phyloP scores from a whole-genome alignment of 345 rosid species.

The Euphorbia pulcherrima region DNA sequence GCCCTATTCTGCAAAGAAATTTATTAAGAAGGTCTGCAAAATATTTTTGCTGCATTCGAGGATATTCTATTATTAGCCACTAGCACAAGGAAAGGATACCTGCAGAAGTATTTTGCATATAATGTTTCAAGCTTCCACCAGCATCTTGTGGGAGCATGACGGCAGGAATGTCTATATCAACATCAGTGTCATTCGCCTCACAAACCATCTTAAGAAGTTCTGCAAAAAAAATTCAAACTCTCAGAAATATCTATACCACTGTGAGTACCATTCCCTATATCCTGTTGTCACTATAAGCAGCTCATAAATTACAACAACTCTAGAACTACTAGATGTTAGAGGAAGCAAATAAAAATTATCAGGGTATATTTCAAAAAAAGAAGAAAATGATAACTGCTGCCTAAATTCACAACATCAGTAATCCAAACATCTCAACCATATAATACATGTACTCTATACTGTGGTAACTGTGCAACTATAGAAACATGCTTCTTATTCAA shows the following conservation, averaged over 20 bases:
- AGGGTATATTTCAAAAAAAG: background rate
- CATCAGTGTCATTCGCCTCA: constrained; percentile 61
- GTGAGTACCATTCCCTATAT: background rate
- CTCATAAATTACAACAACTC: background rate
- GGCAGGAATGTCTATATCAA: constrained; percentile 64
- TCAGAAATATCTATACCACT: background rate
- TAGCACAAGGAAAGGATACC: constrained; percentile 36
- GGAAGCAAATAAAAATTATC: background rate
- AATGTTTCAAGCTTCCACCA: constrained; percentile 50
- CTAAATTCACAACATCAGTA: background rate
- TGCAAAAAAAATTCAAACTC: constrained; percentile 31
- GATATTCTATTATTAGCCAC: too few relatives aligned
- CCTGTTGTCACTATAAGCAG: background rate
- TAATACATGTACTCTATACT: too few relatives aligned
- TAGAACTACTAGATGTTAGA: background rate
- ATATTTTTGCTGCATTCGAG: background rate
- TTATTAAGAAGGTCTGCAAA: background rate
- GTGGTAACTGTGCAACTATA: background rate
- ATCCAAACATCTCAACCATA: background rate
- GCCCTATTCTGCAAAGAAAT: constrained; percentile 15
- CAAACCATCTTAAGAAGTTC: constrained; percentile 99
- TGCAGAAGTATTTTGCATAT: constrained; percentile 27
- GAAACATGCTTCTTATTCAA: background rate
- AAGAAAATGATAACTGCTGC: background rate
- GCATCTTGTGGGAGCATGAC: constrained; percentile 97